Percentiles rank a stretch among this genome's conserved stretches.
Evolutionary conservation across 129 eudicot species (phyloP).

Genomic region (Centrapalus pauciflorus): DNA sequence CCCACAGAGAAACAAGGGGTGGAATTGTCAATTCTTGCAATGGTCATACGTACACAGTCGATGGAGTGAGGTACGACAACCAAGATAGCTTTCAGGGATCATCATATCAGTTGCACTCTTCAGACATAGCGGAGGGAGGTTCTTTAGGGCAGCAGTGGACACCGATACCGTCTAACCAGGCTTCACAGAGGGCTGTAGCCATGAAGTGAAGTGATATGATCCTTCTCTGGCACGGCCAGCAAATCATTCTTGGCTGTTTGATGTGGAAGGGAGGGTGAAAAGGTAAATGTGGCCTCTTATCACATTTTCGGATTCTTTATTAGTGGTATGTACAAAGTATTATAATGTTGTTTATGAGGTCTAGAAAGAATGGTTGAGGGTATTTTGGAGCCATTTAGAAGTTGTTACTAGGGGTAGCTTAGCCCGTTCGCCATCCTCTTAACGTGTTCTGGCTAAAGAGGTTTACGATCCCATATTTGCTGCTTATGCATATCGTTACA

Average conservation of each 20-base stretch:
- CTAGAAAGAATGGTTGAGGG: slow-evolving; percentile 9
- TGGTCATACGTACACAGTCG: slow-evolving; percentile 15
- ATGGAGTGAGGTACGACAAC: slow-evolving; percentile 28
- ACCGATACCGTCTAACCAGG: slow-evolving; percentile 30
- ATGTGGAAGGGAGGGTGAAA: slow-evolving; percentile 17
- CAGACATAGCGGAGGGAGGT: slow-evolving; percentile 29
- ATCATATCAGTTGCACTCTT: slow-evolving; percentile 17
- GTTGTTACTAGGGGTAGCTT: background rate
- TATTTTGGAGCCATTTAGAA: slow-evolving; percentile 1
- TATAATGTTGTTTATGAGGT: slow-evolving; percentile 18
- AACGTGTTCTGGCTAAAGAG: background rate
- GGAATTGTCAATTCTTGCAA: slow-evolving; percentile 21
- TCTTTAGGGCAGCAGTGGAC: slow-evolving; percentile 50
- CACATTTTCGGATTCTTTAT: slow-evolving; percentile 10
- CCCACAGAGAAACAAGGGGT: slow-evolving; percentile 29
- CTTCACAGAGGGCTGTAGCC: slow-evolving; percentile 49
- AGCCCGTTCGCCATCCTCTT: background rate
- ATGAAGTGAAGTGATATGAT: slow-evolving; percentile 40
- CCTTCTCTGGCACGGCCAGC: slow-evolving; percentile 39
- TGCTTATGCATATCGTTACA: slow-evolving; percentile 6
- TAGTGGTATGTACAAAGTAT: slow-evolving; percentile 26
- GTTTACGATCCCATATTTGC: background rate
- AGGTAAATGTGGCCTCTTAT: slow-evolving; percentile 17
- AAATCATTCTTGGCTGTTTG: slow-evolving; percentile 90
- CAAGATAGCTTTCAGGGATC: slow-evolving; percentile 30